A percentile compares a stretch with the other conserved stretches of the same genome.
Conservation (phyloP, 2,329 filamentous ascomycete genomes). For the Camillea tinctor region DNA sequence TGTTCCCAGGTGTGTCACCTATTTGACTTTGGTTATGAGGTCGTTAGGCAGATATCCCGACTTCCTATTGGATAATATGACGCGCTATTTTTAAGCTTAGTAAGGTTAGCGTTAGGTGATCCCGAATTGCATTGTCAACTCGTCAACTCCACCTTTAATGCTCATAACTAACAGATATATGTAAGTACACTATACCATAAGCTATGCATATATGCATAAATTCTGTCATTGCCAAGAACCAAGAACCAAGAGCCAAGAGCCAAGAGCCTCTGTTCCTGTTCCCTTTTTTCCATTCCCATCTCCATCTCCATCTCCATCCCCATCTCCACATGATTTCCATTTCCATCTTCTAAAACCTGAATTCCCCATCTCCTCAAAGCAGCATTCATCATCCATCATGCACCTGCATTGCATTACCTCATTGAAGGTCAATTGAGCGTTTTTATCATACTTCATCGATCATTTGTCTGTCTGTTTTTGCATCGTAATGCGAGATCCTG, state of each 20-base stretch:
- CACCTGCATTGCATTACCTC: no score
- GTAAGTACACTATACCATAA: neutral
- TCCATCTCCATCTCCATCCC: neutral
- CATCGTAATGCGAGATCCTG: no score
- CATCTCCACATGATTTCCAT: no score
- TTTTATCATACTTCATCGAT: no score
- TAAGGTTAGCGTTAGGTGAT: neutral
- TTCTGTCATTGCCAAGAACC: neutral
- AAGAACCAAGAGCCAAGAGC: no score
- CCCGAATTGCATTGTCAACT: neutral
- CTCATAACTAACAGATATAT: neutral
- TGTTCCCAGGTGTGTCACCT: neutral
- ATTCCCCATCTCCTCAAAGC: no score
- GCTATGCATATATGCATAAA: neutral
- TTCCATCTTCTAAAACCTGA: no score
- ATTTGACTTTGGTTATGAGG: neutral
- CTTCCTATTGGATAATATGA: neutral
- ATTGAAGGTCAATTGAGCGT: no score
- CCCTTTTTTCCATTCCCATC: no score
- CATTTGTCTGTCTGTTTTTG: no score
- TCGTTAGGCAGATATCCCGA: neutral
- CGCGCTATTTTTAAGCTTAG: neutral
- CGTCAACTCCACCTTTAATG: neutral
- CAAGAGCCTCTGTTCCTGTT: no score
- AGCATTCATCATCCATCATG: no score